Base-by-base conservation (phyloP, 2,329 filamentous ascomycete genomes). In the Cladobotryum mycophilum region DNA sequence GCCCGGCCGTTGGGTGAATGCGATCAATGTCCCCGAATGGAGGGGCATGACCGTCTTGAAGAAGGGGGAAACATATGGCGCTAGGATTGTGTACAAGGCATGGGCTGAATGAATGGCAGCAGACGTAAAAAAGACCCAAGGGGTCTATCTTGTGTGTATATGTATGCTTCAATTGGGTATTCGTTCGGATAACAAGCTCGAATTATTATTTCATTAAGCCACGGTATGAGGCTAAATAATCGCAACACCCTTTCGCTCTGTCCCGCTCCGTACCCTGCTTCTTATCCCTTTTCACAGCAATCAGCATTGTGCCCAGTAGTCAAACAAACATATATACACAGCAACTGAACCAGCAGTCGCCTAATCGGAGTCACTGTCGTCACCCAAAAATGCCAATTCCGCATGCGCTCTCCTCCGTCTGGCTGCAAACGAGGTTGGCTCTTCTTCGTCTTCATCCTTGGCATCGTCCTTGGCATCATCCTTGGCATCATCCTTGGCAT, bases 1-100 rank as follows among this genome's bases (percentile, higher is more conserved):
- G 75, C 91, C 92, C 0, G 88, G 88, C 61, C 82, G 93, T 18
- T 97, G 87, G 67, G 87, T 96, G 50, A 93, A 97, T 68, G 91
- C 91, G 0, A 75, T 84, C 62, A 96, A 96, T 61, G 82, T 86
- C 45, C 81, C 85, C 0, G 83, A 85, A 61, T 95, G 91, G 88
- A 86, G 79, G 70, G 72, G 73, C 47, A 88, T 89, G 82, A 83
- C 88, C 54, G 57, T 93, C 25, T 71, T 97, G 56, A 92, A 87
- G 77, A 91, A 86, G 74, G 92, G 92, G 1, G 77, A 92, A 66
- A 82, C 81, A 54, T 97, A 89, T 67, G 92, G 92, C 1, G 82
- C 82, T 55, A 82, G 83, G 56, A 89, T 86, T 58, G 84, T 95
- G 55, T 97, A 96, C 72, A 84, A 82, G 63, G 88, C 82, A 0